phyloP scores from a whole-genome alignment of 1,284 basidiomycete species.

The Anthracocystis walkeri region DNA sequence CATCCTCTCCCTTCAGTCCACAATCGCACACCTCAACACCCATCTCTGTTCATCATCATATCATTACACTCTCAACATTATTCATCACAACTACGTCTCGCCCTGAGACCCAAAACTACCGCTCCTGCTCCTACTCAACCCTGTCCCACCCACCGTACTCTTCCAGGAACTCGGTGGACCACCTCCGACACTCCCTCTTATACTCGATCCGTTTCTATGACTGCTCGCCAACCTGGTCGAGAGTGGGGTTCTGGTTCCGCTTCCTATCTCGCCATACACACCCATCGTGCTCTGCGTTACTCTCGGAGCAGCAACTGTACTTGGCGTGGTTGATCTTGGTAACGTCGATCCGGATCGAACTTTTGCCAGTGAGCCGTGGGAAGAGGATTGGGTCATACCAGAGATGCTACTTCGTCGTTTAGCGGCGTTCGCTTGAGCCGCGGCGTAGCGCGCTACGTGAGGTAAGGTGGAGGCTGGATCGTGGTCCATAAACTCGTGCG shows the following conservation, averaged over 20 bases:
- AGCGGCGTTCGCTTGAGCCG: constrained; percentile 18
- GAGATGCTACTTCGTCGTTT: constrained; percentile 41
- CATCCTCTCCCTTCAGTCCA: no score
- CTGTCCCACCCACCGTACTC: constrained; percentile 5
- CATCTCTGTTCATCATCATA: neutral
- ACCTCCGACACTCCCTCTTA: constrained; percentile 25
- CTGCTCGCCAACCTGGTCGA: constrained; percentile 26
- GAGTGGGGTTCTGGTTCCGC: constrained; percentile 23
- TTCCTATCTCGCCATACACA: constrained; percentile 3
- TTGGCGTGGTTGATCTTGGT: constrained; percentile 26
- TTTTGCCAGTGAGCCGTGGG: constrained; percentile 40
- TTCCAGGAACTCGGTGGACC: constrained; percentile 50
- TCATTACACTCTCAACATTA: constrained; percentile 1
- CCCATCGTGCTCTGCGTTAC: constrained; percentile 19
- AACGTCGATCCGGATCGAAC: constrained; percentile 18
- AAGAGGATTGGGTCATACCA: constrained; percentile 22
- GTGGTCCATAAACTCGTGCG: constrained; percentile 59
- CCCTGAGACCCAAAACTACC: constrained; percentile 72
- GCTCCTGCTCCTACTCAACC: constrained; percentile 83
- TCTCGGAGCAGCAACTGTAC: constrained; percentile 6
- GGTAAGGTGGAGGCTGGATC: constrained; percentile 54
- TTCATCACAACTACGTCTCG: neutral
- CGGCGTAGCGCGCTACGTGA: constrained; percentile 38
- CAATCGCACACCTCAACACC: neutral
- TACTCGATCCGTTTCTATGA: constrained; percentile 24